Base-by-base conservation (phyloP, 176 grass and related monocot genomes). In the Coix lacrymajobi region DNA sequence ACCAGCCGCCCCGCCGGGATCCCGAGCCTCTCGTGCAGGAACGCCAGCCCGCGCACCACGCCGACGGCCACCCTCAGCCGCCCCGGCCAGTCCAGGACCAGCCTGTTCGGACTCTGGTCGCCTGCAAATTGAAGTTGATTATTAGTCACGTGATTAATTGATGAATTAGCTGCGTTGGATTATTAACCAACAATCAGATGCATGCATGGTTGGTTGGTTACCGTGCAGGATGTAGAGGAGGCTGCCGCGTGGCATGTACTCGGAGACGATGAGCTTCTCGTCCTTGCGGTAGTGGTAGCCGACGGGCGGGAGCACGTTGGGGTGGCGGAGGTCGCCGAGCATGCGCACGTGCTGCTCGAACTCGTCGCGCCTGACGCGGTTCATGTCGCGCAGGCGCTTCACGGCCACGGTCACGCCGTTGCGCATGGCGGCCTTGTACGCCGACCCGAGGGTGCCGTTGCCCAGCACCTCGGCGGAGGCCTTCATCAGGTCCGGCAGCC, bases 331-430 rank as follows among this genome's bases (percentile, higher is more conserved):
- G n/a, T 40, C 71, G 32, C 93, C 85, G 24, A 95, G 85, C 82
- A 36, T 79, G 12, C 56, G 67, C 3, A 98, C 16, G 83, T 93
- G 88, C 69, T 82, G 82, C 74, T 98, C 91, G 70, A 98, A 98
- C 54, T 83, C 67, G 20, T 83, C 85, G 79, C 85, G 88, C 3
- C 91, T 85, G 1, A 88, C 76, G 34, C 93, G 81, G 85, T 98
- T 95, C 96, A 98, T 98, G 87, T 99, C 93, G 19, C 85, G 85
- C 68, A 99, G 85, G 67, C 96, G 81, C 84, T 99, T 99, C 58
- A 94, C 96, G 8, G 86, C 83, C 8, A 93, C 73, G 6, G 88
- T 90, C 6, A 87, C 62, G 5, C 91, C 92, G 19, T 80, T 88
- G 29, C 71, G 79, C 96, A 96, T 85, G 25, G 88, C 93, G 6